Evolutionary conservation across 2,329 filamentous ascomycete genomes (phyloP).

Genomic region (Pseudomassariella vexata): DNA sequence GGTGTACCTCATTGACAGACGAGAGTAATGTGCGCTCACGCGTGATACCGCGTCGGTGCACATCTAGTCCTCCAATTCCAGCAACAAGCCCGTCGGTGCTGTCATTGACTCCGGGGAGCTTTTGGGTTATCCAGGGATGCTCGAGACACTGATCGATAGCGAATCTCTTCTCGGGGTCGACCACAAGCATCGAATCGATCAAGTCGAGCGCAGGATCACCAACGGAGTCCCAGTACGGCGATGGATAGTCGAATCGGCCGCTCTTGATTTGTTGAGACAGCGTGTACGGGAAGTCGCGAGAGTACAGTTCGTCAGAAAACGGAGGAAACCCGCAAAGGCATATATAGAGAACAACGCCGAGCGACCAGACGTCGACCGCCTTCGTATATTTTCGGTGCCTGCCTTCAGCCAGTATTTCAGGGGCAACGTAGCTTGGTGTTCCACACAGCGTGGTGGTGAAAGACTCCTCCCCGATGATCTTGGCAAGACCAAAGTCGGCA

Average conservation of each 20-base stretch:
- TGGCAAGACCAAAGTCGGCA: slow-evolving; percentile 93
- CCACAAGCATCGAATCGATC: slow-evolving; percentile 90
- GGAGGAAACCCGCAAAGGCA: slow-evolving; percentile 93
- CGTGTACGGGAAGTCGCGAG: slow-evolving; percentile 74
- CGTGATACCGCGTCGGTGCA: slow-evolving; percentile 71
- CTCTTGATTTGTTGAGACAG: slow-evolving; percentile 85
- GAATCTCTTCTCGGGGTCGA: slow-evolving; percentile 76
- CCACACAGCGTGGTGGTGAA: slow-evolving; percentile 96
- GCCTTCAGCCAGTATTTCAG: slow-evolving; percentile 82
- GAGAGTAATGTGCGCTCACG: slow-evolving; percentile 84
- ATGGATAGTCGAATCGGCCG: slow-evolving; percentile 89
- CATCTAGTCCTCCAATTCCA: slow-evolving; percentile 76
- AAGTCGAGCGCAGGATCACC: slow-evolving; percentile 84
- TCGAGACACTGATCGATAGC: slow-evolving; percentile 85
- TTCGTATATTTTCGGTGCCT: slow-evolving; percentile 85
- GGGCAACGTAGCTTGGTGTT: slow-evolving; percentile 95
- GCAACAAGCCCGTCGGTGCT: slow-evolving; percentile 90
- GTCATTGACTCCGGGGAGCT: slow-evolving; percentile 59
- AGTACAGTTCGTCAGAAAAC: slow-evolving; percentile 89
- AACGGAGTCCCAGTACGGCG: slow-evolving; percentile 89
- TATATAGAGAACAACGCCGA: slow-evolving; percentile 93
- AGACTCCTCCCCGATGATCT: slow-evolving; percentile 97
- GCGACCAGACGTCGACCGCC: slow-evolving; percentile 90
- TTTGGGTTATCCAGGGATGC: slow-evolving; percentile 81
- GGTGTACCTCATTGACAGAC: slow-evolving; percentile 67